Percentiles rank a stretch among this genome's conserved stretches.
Evolutionary conservation across 2,329 filamentous ascomycete genomes (phyloP).

Genomic region (Penicillium sp.): DNA sequence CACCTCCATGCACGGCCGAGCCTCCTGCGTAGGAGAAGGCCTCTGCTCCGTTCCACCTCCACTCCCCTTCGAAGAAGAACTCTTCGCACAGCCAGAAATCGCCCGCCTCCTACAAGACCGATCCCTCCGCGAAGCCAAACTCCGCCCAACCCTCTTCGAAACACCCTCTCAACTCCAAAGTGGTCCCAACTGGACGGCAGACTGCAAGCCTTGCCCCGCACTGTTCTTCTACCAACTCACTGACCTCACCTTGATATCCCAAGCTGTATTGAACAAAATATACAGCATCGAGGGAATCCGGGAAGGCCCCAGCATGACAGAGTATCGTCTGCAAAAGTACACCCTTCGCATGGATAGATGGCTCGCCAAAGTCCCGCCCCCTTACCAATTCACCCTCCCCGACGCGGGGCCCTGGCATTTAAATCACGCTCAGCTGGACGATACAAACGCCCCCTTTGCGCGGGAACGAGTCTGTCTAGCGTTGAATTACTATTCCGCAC

Average conservation of each 20-base stretch:
- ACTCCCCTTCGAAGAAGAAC: conserved; percentile 43
- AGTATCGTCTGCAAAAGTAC: conserved; percentile 40
- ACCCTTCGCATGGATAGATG: conserved; percentile 39
- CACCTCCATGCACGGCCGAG: conserved; percentile 48
- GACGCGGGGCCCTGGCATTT: conserved; percentile 28
- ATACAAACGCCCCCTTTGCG: conserved; percentile 20
- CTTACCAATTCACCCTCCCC: conserved; percentile 40
- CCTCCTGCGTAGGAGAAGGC: conserved; percentile 43
- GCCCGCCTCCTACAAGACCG: conserved; percentile 32
- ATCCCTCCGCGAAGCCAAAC: conserved; percentile 22
- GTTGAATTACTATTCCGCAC: conserved; percentile 47
- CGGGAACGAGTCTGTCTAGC: conserved; percentile 44
- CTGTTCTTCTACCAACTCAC: conserved; percentile 45
- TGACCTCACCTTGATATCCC: conserved; percentile 43
- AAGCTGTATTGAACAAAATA: conserved; percentile 42
- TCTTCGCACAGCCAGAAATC: conserved; percentile 34
- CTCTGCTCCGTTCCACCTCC: conserved; percentile 46
- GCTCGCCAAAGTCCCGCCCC: conserved; percentile 38
- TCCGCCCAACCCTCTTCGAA: conserved; percentile 38
- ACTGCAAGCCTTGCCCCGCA: conserved; percentile 35
- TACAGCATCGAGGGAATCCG: conserved; percentile 45
- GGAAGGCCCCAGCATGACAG: conserved; percentile 35
- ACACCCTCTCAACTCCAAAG: conserved; percentile 14
- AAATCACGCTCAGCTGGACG: conserved; percentile 21
- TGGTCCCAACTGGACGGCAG: conserved; percentile 25